Conservation (phyloP, 2,329 filamentous ascomycete species). For the Xylaria sp. region DNA sequence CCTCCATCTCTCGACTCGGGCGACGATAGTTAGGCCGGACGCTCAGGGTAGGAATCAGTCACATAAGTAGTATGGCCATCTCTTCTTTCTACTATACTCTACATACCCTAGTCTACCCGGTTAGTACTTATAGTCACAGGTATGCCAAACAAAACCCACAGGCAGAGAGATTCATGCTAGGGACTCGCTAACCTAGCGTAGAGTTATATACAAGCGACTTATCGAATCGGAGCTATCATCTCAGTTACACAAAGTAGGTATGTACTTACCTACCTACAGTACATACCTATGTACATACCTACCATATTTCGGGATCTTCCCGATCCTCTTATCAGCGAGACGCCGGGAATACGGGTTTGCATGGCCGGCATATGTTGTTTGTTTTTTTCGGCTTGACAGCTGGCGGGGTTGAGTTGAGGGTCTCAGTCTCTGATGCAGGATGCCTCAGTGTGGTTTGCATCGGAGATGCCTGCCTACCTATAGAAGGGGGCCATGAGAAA, state of each 20-base stretch:
- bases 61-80: too few relatives aligned
- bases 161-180: constrained; percentile 12
- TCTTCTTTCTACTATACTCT: too few relatives aligned
- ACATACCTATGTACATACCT: too few relatives aligned
- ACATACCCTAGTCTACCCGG: too few relatives aligned
- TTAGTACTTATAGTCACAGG: too few relatives aligned
- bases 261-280: too few relatives aligned
- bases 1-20: neutral
- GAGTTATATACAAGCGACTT: constrained; percentile 2
- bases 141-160: neutral
- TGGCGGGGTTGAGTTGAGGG: constrained; percentile 6
- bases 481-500: too few relatives aligned
- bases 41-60: too few relatives aligned
- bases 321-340: constrained; percentile 16
- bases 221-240: constrained; percentile 18
- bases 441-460: neutral
- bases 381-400: constrained; percentile 1
- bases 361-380: neutral
- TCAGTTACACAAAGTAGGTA: constrained; percentile 14
- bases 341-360: constrained; percentile 5
- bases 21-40: too few relatives aligned
- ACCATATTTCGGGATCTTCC: constrained; percentile 26
- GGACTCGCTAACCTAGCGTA: neutral
- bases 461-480: too few relatives aligned
- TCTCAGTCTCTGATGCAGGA: neutral